A percentile compares a stretch with the other conserved stretches of the same genome.
Conservation (phyloP, 1,284 basidiomycete genomes). For the Fomitopsis palustris region DNA sequence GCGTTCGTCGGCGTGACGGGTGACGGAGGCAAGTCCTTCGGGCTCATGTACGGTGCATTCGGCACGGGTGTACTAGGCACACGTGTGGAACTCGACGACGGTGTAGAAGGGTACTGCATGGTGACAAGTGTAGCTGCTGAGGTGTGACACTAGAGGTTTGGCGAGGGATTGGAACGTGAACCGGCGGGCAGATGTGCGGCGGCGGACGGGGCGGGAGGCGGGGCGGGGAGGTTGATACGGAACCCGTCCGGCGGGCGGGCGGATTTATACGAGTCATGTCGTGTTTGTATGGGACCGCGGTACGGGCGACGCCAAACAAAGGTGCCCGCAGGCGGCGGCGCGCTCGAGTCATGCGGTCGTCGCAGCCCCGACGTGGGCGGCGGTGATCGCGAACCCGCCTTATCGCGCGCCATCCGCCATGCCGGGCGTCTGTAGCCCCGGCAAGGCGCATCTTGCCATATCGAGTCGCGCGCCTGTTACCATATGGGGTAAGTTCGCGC, state of each 20-base stretch:
- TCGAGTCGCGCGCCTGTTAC: background rate
- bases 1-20: conserved; percentile 7
- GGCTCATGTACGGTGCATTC: conserved; percentile 13
- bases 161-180: background rate
- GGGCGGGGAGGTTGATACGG: conserved; percentile 3
- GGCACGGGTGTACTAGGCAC: conserved; percentile 1
- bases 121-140: background rate
- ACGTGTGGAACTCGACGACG: background rate
- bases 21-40: conserved; percentile 9
- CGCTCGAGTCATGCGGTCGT: conserved; percentile 2
- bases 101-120: conserved; percentile 3
- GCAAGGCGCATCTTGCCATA: background rate
- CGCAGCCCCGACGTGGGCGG: conserved; percentile 2
- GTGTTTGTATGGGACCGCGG: conserved; percentile 1
- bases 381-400: background rate
- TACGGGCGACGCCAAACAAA: background rate
- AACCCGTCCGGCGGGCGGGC: background rate
- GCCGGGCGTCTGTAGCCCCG: conserved; percentile 1
- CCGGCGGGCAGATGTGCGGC: background rate
- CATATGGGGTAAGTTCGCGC: background rate
- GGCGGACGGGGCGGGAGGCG: conserved; percentile 1
- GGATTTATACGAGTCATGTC: conserved; percentile 7
- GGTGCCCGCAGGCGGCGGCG: background rate
- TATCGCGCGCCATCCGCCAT: background rate
- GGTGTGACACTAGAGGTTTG: background rate